Conservation (phyloP, 495 filamentous ascomycete species). For the Penicillium angulare region DNA sequence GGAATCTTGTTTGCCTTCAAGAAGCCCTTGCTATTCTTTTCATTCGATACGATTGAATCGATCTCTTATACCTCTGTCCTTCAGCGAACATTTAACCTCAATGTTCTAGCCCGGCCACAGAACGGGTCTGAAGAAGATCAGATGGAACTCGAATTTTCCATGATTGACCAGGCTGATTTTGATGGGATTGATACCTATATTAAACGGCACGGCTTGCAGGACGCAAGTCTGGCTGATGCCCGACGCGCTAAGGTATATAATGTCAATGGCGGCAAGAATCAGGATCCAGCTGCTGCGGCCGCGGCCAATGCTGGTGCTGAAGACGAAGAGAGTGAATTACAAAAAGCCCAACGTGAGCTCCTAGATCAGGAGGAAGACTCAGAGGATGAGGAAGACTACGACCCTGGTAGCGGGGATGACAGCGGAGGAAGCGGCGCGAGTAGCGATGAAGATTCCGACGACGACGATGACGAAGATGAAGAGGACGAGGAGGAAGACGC, state of each 20-base stretch:
- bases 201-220: constrained; percentile 75
- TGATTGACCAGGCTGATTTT: constrained; percentile 86
- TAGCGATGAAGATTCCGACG: constrained; percentile 51
- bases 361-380: constrained; percentile 67
- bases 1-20: constrained; percentile 95
- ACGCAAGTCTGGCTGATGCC: constrained; percentile 87
- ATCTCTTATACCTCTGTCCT: constrained; percentile 88
- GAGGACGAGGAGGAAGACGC: constrained; percentile 47
- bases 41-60: constrained; percentile 72
- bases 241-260: constrained; percentile 78
- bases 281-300: constrained; percentile 28
- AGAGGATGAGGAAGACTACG: constrained; percentile 79
- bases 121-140: constrained; percentile 44
- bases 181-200: constrained; percentile 83
- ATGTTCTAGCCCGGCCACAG: constrained; percentile 56
- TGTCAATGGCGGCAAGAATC: constrained; percentile 52
- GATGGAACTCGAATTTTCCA: constrained; percentile 77
- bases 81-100: constrained; percentile 91
- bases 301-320: constrained; percentile 34
- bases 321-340: constrained; percentile 55
- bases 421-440: constrained; percentile 66
- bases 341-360: constrained; percentile 67
- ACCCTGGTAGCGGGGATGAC: constrained; percentile 73
- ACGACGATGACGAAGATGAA: constrained; percentile 47
- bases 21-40: constrained; percentile 86